Conservation (phyloP, 305 asterid species). For the Euphrasia arctica region DNA sequence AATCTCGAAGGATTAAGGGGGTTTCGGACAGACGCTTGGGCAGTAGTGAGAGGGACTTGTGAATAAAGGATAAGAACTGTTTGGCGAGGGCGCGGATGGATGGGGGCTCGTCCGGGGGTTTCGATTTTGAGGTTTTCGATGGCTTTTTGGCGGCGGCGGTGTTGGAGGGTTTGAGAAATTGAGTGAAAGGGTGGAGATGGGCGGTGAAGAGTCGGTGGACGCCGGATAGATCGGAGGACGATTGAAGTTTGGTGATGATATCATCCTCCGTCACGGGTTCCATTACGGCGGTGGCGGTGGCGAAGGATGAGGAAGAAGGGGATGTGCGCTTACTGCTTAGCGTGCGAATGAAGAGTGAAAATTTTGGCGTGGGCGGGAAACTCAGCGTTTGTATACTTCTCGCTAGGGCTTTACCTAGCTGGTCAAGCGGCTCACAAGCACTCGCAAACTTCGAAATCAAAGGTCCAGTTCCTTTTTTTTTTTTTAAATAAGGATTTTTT, state of each 20-base stretch:
- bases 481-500: too few relatives aligned
- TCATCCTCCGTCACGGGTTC: conserved; percentile 39
- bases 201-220: conserved; percentile 40
- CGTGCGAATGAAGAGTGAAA: conserved; percentile 21
- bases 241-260: conserved; percentile 57
- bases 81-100: conserved; percentile 72
- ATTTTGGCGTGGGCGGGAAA: conserved; percentile 44
- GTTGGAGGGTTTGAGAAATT: conserved; percentile 37
- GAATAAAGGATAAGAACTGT: conserved; percentile 57
- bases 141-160: conserved; percentile 30
- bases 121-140: conserved; percentile 38
- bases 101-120: conserved; percentile 37
- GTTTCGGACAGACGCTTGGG: conserved; percentile 74
- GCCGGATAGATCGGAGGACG: conserved; percentile 42
- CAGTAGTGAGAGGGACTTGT: conserved; percentile 59
- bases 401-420: too few relatives aligned
- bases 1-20: conserved; percentile 43
- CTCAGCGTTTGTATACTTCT: not conserved
- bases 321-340: not conserved
- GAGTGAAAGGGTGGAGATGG: conserved; percentile 60
- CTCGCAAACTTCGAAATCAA: too few relatives aligned
- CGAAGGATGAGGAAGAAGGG: conserved; percentile 9
- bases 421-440: too few relatives aligned
- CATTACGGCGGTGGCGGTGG: conserved; percentile 38
- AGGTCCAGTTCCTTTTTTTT: too few relatives aligned